These are phyloP conservation scores for Diophrys appendiculata DNA, from an alignment of 73 alveolate species.

Conservation along the genomic window DNA sequence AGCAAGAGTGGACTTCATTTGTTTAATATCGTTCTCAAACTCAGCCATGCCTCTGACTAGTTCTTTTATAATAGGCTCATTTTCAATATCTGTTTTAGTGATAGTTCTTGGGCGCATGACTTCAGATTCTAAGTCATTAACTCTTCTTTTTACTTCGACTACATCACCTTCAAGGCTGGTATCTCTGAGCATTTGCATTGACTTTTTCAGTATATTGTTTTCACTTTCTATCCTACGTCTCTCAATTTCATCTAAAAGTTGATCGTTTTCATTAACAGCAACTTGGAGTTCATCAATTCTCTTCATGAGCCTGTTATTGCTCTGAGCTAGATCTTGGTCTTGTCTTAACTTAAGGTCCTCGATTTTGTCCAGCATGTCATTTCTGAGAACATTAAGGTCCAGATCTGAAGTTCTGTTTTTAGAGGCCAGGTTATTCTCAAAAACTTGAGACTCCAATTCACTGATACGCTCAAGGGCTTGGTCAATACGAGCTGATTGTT, in stretches of 20 bases:
- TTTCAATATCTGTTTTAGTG: conserved; percentile 4
- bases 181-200: conserved; percentile 17
- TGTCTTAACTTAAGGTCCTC: conserved; percentile 10
- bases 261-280: not conserved
- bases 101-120: not conserved
- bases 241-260: not conserved
- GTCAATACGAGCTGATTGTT: conserved; percentile 30
- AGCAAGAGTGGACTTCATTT: not conserved
- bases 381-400: not conserved
- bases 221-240: conserved; percentile 1
- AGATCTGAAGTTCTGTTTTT: not conserved
- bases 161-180: conserved; percentile 8
- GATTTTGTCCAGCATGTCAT: conserved; percentile 2
- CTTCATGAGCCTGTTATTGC: conserved; percentile 17
- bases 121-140: conserved; percentile 10
- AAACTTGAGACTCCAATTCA: conserved; percentile 6
- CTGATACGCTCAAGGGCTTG: conserved; percentile 23
- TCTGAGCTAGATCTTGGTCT: conserved; percentile 14
- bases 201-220: conserved; percentile 17
- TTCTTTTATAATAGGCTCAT: conserved; percentile 10
- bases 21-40: conserved; percentile 12
- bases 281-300: conserved; percentile 14
- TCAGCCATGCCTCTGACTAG: conserved; percentile 8
- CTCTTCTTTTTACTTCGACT: conserved; percentile 2
- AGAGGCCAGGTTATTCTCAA: not conserved